Conservation (phyloP, 495 filamentous ascomycete species). For the Trichocladium uniseriatum region DNA sequence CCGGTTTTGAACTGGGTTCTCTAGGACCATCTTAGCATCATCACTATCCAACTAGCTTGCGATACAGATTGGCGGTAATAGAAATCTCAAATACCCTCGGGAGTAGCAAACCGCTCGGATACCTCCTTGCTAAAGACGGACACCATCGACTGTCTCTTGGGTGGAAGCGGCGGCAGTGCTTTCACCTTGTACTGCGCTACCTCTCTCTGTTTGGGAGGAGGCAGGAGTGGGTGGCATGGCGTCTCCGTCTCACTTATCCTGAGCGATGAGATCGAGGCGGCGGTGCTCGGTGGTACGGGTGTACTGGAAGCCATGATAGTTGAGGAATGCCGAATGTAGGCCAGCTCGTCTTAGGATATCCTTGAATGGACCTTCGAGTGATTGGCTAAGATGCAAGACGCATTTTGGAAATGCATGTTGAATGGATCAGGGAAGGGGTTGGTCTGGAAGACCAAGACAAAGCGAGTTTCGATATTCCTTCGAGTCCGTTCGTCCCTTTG, state of each 20-base stretch:
- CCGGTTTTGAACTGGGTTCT: background rate
- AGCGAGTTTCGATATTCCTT: no score
- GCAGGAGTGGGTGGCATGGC: background rate
- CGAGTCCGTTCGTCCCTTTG: no score
- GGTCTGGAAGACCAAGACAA: no score
- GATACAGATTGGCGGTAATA: background rate
- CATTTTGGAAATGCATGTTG: no score
- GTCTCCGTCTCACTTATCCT: background rate
- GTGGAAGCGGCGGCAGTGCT: constrained; percentile 18
- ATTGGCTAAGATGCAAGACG: no score
- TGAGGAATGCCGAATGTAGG: no score
- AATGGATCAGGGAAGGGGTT: no score
- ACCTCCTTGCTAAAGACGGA: constrained; percentile 22
- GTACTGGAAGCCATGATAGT: no score
- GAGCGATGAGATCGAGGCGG: constrained; percentile 6
- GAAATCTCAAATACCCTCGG: background rate
- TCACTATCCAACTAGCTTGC: background rate
- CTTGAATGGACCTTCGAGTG: no score
- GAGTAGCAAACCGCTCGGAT: background rate
- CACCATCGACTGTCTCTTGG: constrained; percentile 5
- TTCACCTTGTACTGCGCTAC: constrained; percentile 17
- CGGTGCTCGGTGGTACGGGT: background rate
- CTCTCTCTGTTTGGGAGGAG: constrained; percentile 10
- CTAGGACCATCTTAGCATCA: no score
- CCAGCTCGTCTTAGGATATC: no score